Evolutionary conservation across 441 rosid species (phyloP).

Genomic region (Dalechampia spathulata): DNA sequence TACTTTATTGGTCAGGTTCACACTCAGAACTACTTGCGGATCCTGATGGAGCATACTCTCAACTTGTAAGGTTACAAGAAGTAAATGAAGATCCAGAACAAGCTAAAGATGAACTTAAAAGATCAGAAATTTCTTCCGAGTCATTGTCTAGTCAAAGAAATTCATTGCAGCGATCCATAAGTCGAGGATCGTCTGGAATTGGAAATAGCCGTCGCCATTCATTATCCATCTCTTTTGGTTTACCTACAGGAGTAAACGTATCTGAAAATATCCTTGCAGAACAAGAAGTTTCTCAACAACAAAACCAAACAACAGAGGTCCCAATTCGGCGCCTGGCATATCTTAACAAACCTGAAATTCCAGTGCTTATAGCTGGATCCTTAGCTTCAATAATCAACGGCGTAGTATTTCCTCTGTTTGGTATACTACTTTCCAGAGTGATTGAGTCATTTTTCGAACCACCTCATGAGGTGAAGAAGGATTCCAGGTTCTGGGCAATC

Average conservation of each 20-base stretch:
- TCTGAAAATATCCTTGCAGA: too few species aligned
- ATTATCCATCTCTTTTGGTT: conserved; percentile 31
- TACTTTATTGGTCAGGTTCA: conserved; percentile 33
- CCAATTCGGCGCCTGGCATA: conserved; percentile 41
- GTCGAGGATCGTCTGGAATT: too few species aligned
- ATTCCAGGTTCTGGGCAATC: conserved; percentile 51
- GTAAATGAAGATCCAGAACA: conserved; percentile 22
- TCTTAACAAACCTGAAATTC: conserved; percentile 57
- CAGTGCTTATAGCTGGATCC: conserved; percentile 38
- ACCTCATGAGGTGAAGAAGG: conserved; percentile 34
- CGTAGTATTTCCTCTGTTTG: conserved; percentile 39
- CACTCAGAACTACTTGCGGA: conserved; percentile 47
- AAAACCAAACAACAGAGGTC: conserved; percentile 19
- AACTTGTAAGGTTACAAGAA: conserved; percentile 45
- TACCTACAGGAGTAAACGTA: conserved; percentile 24
- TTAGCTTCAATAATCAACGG: conserved; percentile 41
- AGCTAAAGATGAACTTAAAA: conserved; percentile 16
- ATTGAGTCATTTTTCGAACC: conserved; percentile 48
- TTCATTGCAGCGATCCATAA: too few species aligned
- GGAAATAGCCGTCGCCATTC: conserved; percentile 24
- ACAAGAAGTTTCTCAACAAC: conserved; percentile 6
- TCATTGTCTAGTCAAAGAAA: too few species aligned
- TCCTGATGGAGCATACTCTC: too few species aligned
- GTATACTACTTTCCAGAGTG: conserved; percentile 36
- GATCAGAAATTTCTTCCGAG: conserved; percentile 16